Evolutionary conservation across 129 eudicot species (phyloP).

Genomic region (Flaveria ramosissima): DNA sequence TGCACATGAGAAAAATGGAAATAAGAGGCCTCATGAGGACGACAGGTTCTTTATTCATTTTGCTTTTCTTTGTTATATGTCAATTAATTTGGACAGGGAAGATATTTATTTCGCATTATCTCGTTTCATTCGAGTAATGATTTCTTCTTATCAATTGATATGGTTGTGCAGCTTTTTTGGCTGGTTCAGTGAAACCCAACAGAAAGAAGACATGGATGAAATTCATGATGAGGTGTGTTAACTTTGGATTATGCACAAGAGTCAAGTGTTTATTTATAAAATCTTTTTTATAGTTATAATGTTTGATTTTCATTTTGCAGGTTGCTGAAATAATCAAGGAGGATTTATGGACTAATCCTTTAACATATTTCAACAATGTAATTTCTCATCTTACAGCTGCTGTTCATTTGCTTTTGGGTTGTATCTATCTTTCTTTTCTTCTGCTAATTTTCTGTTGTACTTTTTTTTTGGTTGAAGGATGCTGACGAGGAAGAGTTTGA

Average conservation of each 20-base stretch:
- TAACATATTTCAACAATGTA: conserved; percentile 70
- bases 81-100: not conserved
- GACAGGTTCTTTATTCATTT: conserved; percentile 51
- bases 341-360: conserved; percentile 88
- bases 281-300: not conserved
- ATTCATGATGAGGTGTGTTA: conserved; percentile 61
- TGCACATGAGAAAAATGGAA: conserved; percentile 70
- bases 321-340: conserved; percentile 88
- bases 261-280: not conserved
- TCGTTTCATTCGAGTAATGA: conserved; percentile 3
- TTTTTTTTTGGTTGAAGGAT: conserved; percentile 42
- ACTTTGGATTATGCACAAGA: not conserved
- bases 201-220: conserved; percentile 53
- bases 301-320: conserved; percentile 39
- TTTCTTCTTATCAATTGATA: not conserved
- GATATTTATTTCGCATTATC: not conserved
- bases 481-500: conserved; percentile 60
- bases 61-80: not conserved
- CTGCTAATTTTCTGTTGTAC: conserved; percentile 4
- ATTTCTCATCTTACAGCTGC: conserved; percentile 6
- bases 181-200: conserved; percentile 67
- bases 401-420: not conserved
- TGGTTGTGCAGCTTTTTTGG: conserved; percentile 63
- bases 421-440: not conserved
- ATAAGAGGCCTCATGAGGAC: conserved; percentile 65